A percentile compares a stretch with the other conserved stretches of the same genome.
Evolutionary conservation across 148 eudicot genomes (phyloP).

Genomic region (Camellia granthamiana): DNA sequence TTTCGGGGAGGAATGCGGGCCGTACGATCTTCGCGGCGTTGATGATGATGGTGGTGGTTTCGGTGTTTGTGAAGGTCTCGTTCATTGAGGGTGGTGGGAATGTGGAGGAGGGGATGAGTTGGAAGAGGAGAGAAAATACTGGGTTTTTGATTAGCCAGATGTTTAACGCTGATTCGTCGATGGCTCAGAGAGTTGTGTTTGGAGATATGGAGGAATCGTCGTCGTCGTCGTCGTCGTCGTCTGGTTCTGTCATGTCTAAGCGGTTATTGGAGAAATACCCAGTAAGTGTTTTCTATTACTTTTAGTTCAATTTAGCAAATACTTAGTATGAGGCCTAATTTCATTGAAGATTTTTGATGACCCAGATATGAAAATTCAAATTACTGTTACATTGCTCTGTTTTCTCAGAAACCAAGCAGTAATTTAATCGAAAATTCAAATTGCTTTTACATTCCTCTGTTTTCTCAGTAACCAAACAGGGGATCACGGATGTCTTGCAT

Average conservation of each 20-base stretch:
- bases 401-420: background rate
- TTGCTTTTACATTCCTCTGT: background rate
- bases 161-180: constrained; percentile 1
- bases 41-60: constrained; percentile 28
- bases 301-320: background rate
- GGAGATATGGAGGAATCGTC: background rate
- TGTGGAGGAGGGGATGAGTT: constrained; percentile 14
- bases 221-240: no score
- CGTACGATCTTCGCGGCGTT: constrained; percentile 30
- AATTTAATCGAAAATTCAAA: no score
- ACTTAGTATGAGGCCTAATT: background rate
- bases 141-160: constrained; percentile 10
- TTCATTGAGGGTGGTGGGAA: constrained; percentile 15
- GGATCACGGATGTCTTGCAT: background rate
- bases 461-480: background rate
- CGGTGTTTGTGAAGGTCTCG: constrained; percentile 32
- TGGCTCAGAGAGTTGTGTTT: constrained; percentile 15
- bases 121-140: background rate
- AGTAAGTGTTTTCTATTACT: constrained; percentile 11
- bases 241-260: constrained; percentile 17
- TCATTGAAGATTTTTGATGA: background rate
- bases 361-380: no score
- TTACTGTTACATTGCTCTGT: background rate
- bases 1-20: constrained; percentile 30
- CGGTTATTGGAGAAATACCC: constrained; percentile 20